phyloP scores from a whole-genome alignment of 495 filamentous ascomycete genomes.

The Aspergillus conjunctus region DNA sequence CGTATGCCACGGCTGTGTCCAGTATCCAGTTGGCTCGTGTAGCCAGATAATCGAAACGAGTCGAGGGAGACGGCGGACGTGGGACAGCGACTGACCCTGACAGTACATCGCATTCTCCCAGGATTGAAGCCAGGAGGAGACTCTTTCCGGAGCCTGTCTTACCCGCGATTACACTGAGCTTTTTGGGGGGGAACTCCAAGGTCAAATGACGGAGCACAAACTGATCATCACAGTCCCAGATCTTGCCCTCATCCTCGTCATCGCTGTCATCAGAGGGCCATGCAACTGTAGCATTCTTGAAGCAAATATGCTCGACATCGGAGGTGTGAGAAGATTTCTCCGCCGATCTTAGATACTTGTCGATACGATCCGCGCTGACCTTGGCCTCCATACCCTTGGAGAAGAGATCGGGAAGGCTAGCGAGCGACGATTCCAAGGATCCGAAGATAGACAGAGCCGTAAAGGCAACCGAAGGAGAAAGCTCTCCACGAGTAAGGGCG shows the following conservation, averaged over 20 bases:
- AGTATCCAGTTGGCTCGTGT: constrained; percentile 71
- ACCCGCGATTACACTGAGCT: constrained; percentile 62
- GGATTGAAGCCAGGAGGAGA: constrained; percentile 59
- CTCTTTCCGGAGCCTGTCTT: constrained; percentile 61
- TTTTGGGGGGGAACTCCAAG: constrained; percentile 62
- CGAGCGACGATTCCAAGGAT: constrained; percentile 68
- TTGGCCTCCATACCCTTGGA: constrained; percentile 70
- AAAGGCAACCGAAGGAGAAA: constrained; percentile 78
- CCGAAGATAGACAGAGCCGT: constrained; percentile 76
- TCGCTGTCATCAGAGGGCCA: constrained; percentile 61
- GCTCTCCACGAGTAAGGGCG: constrained; percentile 58
- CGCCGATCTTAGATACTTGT: constrained; percentile 66
- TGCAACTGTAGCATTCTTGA: constrained; percentile 69
- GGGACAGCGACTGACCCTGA: constrained; percentile 51
- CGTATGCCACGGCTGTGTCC: constrained; percentile 66
- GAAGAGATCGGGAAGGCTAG: constrained; percentile 71
- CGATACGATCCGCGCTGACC: constrained; percentile 73
- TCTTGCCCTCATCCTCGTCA: constrained; percentile 26
- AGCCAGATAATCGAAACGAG: constrained; percentile 56
- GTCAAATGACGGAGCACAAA: constrained; percentile 66
- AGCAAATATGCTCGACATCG: constrained; percentile 58
- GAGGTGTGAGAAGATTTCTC: constrained; percentile 64
- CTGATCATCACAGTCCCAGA: constrained; percentile 51
- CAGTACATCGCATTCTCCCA: constrained; percentile 58
- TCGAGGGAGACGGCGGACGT: constrained; percentile 29